These are phyloP conservation scores for Claviceps sp. DNA, from an alignment of 2,329 filamentous ascomycete species.

Conservation along the genomic window DNA sequence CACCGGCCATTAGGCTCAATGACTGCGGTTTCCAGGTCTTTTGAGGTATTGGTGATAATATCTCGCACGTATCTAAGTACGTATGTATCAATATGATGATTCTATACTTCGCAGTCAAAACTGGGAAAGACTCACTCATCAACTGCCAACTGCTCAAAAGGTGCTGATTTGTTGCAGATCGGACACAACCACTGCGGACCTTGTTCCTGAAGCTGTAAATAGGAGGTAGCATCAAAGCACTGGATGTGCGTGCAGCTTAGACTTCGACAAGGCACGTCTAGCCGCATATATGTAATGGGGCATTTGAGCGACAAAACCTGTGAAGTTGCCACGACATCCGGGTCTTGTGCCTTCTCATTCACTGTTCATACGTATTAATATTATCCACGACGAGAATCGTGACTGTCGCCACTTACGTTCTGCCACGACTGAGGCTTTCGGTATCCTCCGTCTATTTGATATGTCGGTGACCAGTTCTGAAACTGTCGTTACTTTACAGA, in stretches of 20 bases:
- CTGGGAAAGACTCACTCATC: constrained; percentile 53
- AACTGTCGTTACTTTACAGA: constrained; percentile 63
- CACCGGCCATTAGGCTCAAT: constrained; percentile 81
- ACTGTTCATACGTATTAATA: constrained; percentile 36
- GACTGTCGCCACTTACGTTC: constrained; percentile 50
- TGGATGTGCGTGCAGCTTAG: constrained; percentile 75
- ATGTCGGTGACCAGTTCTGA: constrained; percentile 58
- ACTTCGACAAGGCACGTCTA: constrained; percentile 68
- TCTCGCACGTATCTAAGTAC: constrained; percentile 63
- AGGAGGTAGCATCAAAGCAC: constrained; percentile 88
- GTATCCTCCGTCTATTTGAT: constrained; percentile 54
- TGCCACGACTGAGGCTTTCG: constrained; percentile 66
- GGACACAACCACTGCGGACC: constrained; percentile 95
- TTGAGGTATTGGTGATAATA: constrained; percentile 62
- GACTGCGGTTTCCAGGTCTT: constrained; percentile 67
- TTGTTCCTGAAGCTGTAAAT: constrained; percentile 88
- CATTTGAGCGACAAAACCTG: constrained; percentile 85
- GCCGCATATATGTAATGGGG: constrained; percentile 73
- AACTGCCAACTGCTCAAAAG: constrained; percentile 70
- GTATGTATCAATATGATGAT: constrained; percentile 3
- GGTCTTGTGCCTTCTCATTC: constrained; percentile 66
- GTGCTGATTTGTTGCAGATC: constrained; percentile 72
- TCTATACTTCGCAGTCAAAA: background rate
- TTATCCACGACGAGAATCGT: background rate
- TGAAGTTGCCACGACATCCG: constrained; percentile 81